phyloP scores from a whole-genome alignment of 768 basidiomycete species.

The Butyriboletus loyo region DNA sequence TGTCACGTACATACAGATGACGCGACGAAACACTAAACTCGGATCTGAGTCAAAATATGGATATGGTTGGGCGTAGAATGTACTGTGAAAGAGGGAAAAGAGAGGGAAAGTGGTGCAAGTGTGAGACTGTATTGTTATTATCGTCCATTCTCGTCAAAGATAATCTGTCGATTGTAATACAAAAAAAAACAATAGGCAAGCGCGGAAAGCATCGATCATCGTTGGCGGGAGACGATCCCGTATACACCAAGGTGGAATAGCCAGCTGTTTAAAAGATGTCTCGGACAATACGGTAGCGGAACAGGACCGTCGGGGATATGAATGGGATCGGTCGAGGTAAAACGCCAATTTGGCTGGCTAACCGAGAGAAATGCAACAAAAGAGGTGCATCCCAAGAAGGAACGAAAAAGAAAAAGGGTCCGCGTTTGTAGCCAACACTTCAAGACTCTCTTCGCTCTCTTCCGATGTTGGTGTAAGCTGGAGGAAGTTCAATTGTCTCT shows the following conservation, averaged over 20 bases:
- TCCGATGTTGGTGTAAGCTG: constrained; percentile 70
- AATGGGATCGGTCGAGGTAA: constrained; percentile 1
- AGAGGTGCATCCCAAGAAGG: background rate
- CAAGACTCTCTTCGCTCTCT: constrained; percentile 12
- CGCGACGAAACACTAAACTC: background rate
- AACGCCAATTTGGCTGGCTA: background rate
- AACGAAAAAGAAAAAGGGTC: background rate
- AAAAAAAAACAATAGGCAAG: background rate
- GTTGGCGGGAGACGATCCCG: background rate
- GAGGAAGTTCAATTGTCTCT: constrained; percentile 81
- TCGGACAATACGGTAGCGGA: background rate
- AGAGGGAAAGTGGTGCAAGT: background rate
- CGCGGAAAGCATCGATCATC: background rate
- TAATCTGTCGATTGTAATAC: constrained; percentile 1
- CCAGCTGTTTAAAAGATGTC: background rate
- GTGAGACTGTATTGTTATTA: background rate
- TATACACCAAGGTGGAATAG: background rate
- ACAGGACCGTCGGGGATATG: background rate
- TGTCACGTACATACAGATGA: background rate
- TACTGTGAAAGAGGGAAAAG: background rate
- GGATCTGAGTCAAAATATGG: background rate
- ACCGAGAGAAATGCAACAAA: background rate
- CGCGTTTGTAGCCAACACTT: background rate
- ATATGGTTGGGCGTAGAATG: background rate
- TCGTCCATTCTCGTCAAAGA: constrained; percentile 7